Base-by-base conservation (phyloP, 768 basidiomycete species). In the Daedaleopsis nitida region DNA sequence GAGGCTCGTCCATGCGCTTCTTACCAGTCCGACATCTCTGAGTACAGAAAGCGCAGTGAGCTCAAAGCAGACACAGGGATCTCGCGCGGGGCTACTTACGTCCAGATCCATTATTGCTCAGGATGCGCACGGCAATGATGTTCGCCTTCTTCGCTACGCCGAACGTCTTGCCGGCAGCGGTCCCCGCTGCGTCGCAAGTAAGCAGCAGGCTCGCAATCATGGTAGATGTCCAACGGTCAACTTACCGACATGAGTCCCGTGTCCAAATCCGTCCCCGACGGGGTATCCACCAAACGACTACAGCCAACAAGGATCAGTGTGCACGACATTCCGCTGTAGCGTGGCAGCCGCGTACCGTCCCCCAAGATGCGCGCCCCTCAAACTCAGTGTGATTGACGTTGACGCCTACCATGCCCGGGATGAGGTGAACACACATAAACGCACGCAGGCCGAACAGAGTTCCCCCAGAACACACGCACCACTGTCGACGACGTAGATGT, bases 111-210 rank as follows among this genome's bases (percentile, higher is more conserved):
- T 75, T 51, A 10, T 42, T 10, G 17, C 68, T 68, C 54, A 80
- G 70, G n/a, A 80, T 78, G 63, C 80, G 80, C 55, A 81, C 77
- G 5, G 78, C 77, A 57, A 79, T 73, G 56, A 80, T 52, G 44
- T 60, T 70, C 1, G 74, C 77, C 17, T 51, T 58, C 65, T 76
- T 72, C 0, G 71, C 70, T 39, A 72, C 60, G 42, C 71, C 72
- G 35, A 65, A 78, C 24, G 64, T 67, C 9, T 60, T 69, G 9
- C 78, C 78, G 21, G 69, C 77, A 7, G 69, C 72, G 45, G 73
- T 76, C 17, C 76, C 78, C 32, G 76, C 73, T 63, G 53, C 11
- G 24, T n/a, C 65, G 8, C 13, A 3, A 27, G 21, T 23, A 63
- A 11, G 50, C n/a, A 19, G 50, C 16, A 10, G 52, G 34, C 37